Base-by-base conservation (phyloP, 164 flowering plant genomes). In the Buxus sempervirens region DNA sequence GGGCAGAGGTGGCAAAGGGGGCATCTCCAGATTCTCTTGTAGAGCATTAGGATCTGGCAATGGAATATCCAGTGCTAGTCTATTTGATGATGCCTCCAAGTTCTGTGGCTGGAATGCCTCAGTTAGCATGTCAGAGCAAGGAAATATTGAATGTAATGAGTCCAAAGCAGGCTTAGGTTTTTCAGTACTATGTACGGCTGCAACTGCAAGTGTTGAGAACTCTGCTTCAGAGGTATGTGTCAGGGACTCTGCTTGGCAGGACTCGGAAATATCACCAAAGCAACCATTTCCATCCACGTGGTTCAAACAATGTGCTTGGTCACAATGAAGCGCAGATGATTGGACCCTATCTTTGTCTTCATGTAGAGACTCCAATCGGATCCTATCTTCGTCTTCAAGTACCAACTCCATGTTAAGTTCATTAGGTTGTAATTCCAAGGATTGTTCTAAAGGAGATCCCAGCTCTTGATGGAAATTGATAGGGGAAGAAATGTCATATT, bases 1-100 rank as follows among this genome's bases (percentile, higher is more conserved):
- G 69, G 99, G 97, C 68, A 90, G 86, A 28, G 98, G 98, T 54
- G 98, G 96, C 81, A 95, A 74, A 32, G 94, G 89, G 51, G 99
- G 97, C 79, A 82, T 73, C 64, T 82, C 88, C 62, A 69, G 42
- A 56, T 59, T 73, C 54, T 60, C 72, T 56, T 70, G 72, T 64
- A 48, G 45, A 62, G 41, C 58, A 59, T 54, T 62, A 68, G 27
- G 53, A 61, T 60, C 64, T 13, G 55, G 57, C 23, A 69, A 32
- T 62, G 66, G 42, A 42, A 68, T 18, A 59, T 42, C 72, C 36
- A 64, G 49, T 6, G 45, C 45, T 14, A 69, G 65, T 20, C 54
- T 54, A 54, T 22, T 26, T 69, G 24, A 57, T 28, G 27, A 53
- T 23, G 20, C 28, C 45, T 76, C 71, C 27, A 56, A 70, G 9